Evolutionary conservation across 371 early-diverging fungal genomes (phyloP), one percentile per base, ranked within the genome.

Genomic region (Dentiscutata heterogama): DNA sequence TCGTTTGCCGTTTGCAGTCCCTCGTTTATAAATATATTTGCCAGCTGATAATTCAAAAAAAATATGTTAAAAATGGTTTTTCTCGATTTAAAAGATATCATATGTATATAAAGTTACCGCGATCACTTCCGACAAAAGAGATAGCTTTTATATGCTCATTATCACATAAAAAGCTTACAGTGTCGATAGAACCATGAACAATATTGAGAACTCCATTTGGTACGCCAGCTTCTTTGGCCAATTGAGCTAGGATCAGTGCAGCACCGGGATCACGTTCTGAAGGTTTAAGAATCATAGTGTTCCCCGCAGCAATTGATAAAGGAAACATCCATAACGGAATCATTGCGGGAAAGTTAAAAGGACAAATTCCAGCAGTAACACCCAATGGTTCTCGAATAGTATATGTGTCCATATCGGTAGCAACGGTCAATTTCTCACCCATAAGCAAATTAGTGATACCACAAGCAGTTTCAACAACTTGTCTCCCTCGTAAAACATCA

Each of bases 341-440:
- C 97, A 97, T 97, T 61, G 97, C 97, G 5, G 98, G 98, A 89
- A 98, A 98, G 88, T 99, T 99, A 88, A 96, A 98, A 46, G 99
- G 98, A 83, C 94, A 93, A 84, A 99, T 97, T 79, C 98, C 98
- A 65, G 94, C 98, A 64, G 95, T 95, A 42, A 99, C 99, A 81
- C 99, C 99, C 82, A 99, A 89, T 31, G 99, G 99, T 86, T 97
- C 95, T 53, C 97, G 94, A 82, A 96, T 94, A 65, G 95, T 95
- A 86, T 96, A 98, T 14, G 99, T 98, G 83, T 98, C 99, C 97
- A 97, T 97, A 85, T 96, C 94, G 84, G 91, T 93, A n/a, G 96
- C 90, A 2, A 98, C 98, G 65, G 95, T 94, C 71, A 97, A 85
- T 77, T 90, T 89, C 80, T 95, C 94, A 53, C 99, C 99, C 93